phyloP scores from a whole-genome alignment of 345 rosid genomes.

The Aquilaria yunnanensis region DNA sequence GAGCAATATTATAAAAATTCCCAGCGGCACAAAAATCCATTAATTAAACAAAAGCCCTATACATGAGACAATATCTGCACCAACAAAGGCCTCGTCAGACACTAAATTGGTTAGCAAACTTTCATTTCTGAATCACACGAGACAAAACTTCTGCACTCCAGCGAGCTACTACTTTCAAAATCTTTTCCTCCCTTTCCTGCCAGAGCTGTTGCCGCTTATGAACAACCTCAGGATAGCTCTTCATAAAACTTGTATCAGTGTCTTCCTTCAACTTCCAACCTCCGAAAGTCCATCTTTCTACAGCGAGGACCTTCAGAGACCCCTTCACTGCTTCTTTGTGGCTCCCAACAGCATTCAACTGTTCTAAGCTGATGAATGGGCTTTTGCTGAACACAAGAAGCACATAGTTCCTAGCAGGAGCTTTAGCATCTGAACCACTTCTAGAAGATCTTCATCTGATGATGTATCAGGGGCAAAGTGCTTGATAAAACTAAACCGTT shows the following conservation, averaged over 20 bases:
- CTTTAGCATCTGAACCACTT: constrained; percentile 32
- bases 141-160: no score
- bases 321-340: constrained; percentile 22
- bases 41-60: no score
- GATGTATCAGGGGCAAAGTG: constrained; percentile 41
- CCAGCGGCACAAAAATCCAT: no score
- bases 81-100: no score
- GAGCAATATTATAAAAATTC: no score
- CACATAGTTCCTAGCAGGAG: neutral
- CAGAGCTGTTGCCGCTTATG: constrained; percentile 30
- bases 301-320: constrained; percentile 34
- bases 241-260: constrained; percentile 34
- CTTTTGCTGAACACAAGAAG: constrained; percentile 28
- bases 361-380: constrained; percentile 18
- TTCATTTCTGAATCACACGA: no score
- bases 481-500: constrained; percentile 58
- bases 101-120: no score
- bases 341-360: constrained; percentile 16
- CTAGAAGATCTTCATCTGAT: constrained; percentile 42
- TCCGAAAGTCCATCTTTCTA: constrained; percentile 37
- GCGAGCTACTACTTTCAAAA: neutral
- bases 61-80: no score
- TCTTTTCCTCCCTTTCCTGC: constrained; percentile 19
- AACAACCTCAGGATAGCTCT: constrained; percentile 40
- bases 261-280: constrained; percentile 56